Conservation (phyloP, 768 basidiomycete species). For the Tubosaeta sp. region DNA sequence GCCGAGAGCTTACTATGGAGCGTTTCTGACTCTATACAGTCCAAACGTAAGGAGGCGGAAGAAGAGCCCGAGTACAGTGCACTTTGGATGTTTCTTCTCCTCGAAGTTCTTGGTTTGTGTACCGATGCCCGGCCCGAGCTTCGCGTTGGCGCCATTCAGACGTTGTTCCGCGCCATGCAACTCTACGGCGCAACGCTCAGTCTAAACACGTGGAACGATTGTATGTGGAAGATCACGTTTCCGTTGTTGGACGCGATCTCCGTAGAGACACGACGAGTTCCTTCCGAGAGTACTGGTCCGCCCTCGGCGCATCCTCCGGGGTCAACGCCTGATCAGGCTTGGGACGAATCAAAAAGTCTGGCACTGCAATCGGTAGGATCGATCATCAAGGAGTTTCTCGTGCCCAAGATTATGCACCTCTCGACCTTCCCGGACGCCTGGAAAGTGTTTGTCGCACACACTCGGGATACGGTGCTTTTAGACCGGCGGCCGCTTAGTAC, state of each 20-base stretch:
- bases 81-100: constrained; percentile 91
- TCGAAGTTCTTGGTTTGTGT: constrained; percentile 79
- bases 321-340: constrained; percentile 42
- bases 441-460: constrained; percentile 66
- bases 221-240: constrained; percentile 88
- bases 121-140: constrained; percentile 83
- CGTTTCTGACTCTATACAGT: constrained; percentile 92
- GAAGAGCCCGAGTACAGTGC: constrained; percentile 71
- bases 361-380: constrained; percentile 80
- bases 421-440: constrained; percentile 68
- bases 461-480: constrained; percentile 65
- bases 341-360: constrained; percentile 87
- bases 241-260: constrained; percentile 76
- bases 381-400: constrained; percentile 78
- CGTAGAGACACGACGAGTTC: constrained; percentile 43
- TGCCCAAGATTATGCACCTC: constrained; percentile 67
- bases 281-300: constrained; percentile 13
- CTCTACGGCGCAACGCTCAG: constrained; percentile 87
- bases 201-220: constrained; percentile 81
- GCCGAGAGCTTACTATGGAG: constrained; percentile 94
- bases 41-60: constrained; percentile 63
- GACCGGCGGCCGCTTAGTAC: constrained; percentile 71
- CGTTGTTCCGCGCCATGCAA: constrained; percentile 89
- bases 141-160: constrained; percentile 91
- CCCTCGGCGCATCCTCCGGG: constrained; percentile 2